Percentiles rank a stretch among this genome's conserved stretches.
phyloP scores from a whole-genome alignment of 169 alveolate genomes.

The Eimeria maxima region DNA sequence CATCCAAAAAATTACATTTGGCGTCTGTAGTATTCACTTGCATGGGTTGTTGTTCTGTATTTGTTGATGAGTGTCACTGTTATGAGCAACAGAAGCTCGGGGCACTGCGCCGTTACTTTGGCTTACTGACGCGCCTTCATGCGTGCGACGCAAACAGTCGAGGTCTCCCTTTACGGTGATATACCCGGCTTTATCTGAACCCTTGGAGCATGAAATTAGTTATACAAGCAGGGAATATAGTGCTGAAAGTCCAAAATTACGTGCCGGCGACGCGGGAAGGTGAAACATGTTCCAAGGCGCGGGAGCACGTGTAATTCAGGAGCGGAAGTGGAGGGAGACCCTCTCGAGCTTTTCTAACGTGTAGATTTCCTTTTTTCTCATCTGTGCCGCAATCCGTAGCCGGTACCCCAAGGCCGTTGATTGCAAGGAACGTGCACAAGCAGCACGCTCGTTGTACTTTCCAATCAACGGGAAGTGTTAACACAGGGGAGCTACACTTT shows the following conservation, averaged over 20 bases:
- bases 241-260: background rate
- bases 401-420: background rate
- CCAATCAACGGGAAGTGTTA: background rate
- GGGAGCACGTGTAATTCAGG: too few species aligned
- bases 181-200: background rate
- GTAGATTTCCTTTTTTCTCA: background rate
- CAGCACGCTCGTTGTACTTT: background rate
- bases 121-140: background rate
- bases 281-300: background rate
- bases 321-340: background rate
- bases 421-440: background rate
- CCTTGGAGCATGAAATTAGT: background rate
- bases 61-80: background rate
- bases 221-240: background rate
- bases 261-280: background rate
- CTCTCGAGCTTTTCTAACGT: background rate
- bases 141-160: background rate
- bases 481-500: background rate
- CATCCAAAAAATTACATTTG: background rate
- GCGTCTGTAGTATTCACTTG: background rate
- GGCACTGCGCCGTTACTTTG: background rate
- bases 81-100: slow-evolving; percentile 30
- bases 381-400: background rate
- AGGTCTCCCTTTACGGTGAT: background rate
- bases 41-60: background rate